phyloP scores from a whole-genome alignment of 2,329 filamentous ascomycete genomes.

The Lecanicillium sp. region DNA sequence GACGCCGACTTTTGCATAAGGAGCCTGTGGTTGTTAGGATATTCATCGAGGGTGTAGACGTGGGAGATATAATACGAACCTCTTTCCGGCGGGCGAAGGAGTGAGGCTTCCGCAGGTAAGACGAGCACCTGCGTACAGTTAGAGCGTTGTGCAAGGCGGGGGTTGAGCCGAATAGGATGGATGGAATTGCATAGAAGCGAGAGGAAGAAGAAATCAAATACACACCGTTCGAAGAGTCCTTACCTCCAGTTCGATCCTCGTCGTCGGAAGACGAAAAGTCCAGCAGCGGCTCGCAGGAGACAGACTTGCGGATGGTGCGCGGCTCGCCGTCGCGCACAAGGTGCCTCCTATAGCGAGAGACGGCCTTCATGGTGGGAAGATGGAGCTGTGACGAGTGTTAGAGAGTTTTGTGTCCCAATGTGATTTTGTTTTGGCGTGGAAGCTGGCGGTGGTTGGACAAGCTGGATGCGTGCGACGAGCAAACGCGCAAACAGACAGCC shows the following conservation, averaged over 20 bases:
- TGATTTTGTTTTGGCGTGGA: background rate
- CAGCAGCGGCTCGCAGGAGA: constrained; percentile 13
- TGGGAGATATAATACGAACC: background rate
- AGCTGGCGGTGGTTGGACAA: background rate
- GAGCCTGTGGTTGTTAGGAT: constrained; percentile 1
- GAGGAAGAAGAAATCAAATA: background rate
- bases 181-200: background rate
- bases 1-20: constrained; percentile 9
- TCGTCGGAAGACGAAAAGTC: constrained; percentile 14
- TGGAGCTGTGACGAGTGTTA: background rate
- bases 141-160: background rate
- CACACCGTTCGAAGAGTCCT: constrained; percentile 5
- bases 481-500: constrained; percentile 1
- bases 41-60: background rate
- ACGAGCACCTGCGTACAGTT: constrained; percentile 13
- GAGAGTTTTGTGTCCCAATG: background rate
- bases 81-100: constrained; percentile 13
- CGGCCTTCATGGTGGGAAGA: background rate
- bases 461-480: background rate
- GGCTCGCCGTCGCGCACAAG: constrained; percentile 1
- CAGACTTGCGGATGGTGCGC: constrained; percentile 14
- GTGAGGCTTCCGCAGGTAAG: constrained; percentile 10
- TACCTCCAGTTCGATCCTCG: constrained; percentile 14
- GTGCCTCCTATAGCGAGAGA: constrained; percentile 4
- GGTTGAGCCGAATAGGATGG: background rate